Evolutionary conservation across 2,329 filamentous ascomycete genomes (phyloP), one percentile per base, ranked within the genome.

Genomic region (Ramichloridium luteum): DNA sequence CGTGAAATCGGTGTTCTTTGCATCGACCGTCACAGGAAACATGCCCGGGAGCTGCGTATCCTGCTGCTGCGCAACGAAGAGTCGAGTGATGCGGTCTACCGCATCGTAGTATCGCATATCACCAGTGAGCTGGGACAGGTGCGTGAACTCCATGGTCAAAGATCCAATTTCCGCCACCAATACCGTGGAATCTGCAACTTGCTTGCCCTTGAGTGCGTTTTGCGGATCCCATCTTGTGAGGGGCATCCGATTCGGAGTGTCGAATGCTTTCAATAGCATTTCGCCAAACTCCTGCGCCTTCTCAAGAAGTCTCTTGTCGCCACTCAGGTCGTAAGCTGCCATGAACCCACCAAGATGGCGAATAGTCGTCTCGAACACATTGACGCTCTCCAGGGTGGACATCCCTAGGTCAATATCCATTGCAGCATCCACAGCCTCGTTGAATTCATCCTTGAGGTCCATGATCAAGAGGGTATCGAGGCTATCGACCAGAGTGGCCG

Each of bases 291-390:
- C 53, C 6, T 40, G 44, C 2, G 54, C 55, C 39, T 57, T 58
- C n/a, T 43, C 40, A 16, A 58, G 44, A 3, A 56, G 42, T 25
- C 50, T 37, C 28, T 46, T 43, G 32, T 57, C 55, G 13, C 45
- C 49, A 37, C 51, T 55, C 14, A 58, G 29, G 25, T 58, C 55
- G 33, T 57, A 57, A 2, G 50, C 53, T 5, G 53, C 34, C 3
- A 58, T 38, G 25, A 58, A 47, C 6, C 55, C 55, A 2, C 55
- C 55, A 14, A 58, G 38, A 39, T 58, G 53, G n/a, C 55, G 43
- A 51, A 66, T 67, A 13, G 59, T 66, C 0, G 62, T 66, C 40
- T 67, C 63, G 35, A 66, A 65, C 4, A 67, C 57, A 35, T 66
- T 67, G 43, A 67, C 40, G 12, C 46, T 51, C 13, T 59, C 55